These are phyloP conservation scores for Ogataea paraovalis DNA, from an alignment of 805 yeast genomes.

Conservation along the genomic window DNA sequence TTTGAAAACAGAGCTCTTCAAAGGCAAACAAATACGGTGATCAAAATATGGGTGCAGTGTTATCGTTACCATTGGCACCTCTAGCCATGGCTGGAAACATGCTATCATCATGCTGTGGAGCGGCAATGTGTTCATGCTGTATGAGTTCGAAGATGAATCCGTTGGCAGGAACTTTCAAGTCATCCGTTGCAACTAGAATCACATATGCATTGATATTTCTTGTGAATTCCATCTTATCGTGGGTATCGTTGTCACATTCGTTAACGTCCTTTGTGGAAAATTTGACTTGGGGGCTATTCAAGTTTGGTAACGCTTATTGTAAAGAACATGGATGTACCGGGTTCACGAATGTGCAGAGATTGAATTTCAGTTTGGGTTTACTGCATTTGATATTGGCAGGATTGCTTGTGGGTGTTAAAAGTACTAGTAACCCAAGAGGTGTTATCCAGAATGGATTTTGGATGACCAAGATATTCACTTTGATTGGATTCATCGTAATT, in stretches of 20 bases:
- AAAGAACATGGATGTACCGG: slow-evolving; percentile 83
- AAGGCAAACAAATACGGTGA: background rate
- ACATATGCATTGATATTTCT: slow-evolving; percentile 78
- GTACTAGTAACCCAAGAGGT: slow-evolving; percentile 74
- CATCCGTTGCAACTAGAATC: slow-evolving; percentile 79
- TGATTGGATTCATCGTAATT: slow-evolving; percentile 51
- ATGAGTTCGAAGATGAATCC: slow-evolving; percentile 32
- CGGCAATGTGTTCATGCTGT: slow-evolving; percentile 70
- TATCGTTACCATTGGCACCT: slow-evolving; percentile 69
- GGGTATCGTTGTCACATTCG: slow-evolving; percentile 88
- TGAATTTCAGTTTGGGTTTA: slow-evolving; percentile 82
- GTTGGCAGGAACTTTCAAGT: slow-evolving; percentile 47
- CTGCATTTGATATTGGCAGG: slow-evolving; percentile 70
- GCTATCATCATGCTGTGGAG: slow-evolving; percentile 75
- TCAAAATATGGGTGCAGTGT: slow-evolving; percentile 54
- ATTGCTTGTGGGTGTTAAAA: slow-evolving; percentile 66
- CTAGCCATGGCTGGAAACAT: slow-evolving; percentile 53
- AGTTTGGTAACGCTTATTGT: slow-evolving; percentile 53
- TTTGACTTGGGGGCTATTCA: slow-evolving; percentile 64
- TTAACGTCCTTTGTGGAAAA: slow-evolving; percentile 69
- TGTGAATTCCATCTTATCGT: slow-evolving; percentile 76
- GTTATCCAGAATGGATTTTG: slow-evolving; percentile 90
- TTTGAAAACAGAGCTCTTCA: too few species aligned
- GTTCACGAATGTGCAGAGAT: slow-evolving; percentile 89
- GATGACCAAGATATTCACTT: slow-evolving; percentile 66